Evolutionary conservation across 2,329 filamentous ascomycete genomes (phyloP).

Genomic region (Neocatenulostroma microsporum): DNA sequence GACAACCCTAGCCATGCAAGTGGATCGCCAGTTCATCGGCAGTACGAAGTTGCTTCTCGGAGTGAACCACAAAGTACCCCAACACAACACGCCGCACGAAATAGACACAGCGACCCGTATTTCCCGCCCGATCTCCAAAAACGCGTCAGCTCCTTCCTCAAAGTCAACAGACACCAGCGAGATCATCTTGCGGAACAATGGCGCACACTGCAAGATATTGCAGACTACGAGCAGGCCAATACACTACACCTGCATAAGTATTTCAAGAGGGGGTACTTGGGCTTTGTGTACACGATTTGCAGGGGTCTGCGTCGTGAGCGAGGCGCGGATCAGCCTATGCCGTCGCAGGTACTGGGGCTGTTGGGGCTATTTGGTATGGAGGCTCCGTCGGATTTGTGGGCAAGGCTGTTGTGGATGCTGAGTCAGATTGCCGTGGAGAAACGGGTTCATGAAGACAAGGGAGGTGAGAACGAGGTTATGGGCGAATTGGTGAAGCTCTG

Average conservation of each 20-base stretch:
- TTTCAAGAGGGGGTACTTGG: constrained; percentile 2
- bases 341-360: not conserved
- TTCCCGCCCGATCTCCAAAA: not conserved
- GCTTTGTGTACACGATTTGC: not conserved
- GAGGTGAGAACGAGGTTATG: not conserved
- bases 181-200: constrained; percentile 1
- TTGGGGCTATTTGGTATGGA: constrained; percentile 1
- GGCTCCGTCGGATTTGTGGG: not conserved
- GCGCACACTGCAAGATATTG: constrained; percentile 3
- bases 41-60: not conserved
- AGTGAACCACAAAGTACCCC: not conserved
- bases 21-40: not conserved
- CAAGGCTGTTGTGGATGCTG: constrained; percentile 2
- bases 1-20: no score
- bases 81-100: no score
- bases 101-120: not conserved
- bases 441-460: no score
- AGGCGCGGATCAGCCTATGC: not conserved
- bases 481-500: constrained; percentile 10
- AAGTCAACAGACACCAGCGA: not conserved
- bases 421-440: not conserved
- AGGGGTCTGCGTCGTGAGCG: not conserved
- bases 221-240: not conserved
- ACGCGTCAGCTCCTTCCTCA: no score
- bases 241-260: not conserved